Base-by-base conservation (phyloP, 495 filamentous ascomycete species). In the Aspergillus baeticus region DNA sequence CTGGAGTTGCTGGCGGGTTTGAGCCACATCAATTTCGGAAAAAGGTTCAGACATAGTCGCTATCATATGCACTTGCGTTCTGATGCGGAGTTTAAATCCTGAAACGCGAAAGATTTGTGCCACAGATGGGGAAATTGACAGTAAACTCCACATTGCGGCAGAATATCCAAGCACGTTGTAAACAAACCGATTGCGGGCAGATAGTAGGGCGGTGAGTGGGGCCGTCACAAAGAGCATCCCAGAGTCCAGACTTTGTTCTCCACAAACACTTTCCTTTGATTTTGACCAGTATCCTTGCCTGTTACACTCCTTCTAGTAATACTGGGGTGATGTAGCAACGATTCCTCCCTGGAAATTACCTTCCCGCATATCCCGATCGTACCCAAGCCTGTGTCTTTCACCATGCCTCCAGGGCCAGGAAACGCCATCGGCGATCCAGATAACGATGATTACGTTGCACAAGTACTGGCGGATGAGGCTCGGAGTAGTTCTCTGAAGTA, bases 371-470 rank as follows among this genome's bases (percentile, higher is more conserved):
- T 18, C 33, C 23, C 22, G 11, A 34, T 36, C 15, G 14, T 44
- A 39, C 21, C 45, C 22, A 7, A 8, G 26, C 41, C 38, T 41
- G 29, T 10, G 29, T 38, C 10, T 5, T 36, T 35, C 10, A 45
- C 41, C 35, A 66, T 66, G 64, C 59, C 64, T 53, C 54, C 46
- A 54, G 58, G 48, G 35, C 33, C 38, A 31, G 49, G 38, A 45
- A 62, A 55, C 35, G 29, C 58, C 46, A 59, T 73, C 29, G 69
- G 61, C 23, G 71, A 74, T 43, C 70, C 71, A 42, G 68, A 72
- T 63, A 84, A 84, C 48, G 88, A 96, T 69, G 86, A 89, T 44
- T 88, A 89, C 58, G 84, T 94, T 43, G 89, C 90, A 11, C 77
- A 81, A 44, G 70, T 93, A 13, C 74, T 96, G 36, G 82, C 86